phyloP scores from a whole-genome alignment of 495 filamentous ascomycete species.

The Aspergillus bridgeri region DNA sequence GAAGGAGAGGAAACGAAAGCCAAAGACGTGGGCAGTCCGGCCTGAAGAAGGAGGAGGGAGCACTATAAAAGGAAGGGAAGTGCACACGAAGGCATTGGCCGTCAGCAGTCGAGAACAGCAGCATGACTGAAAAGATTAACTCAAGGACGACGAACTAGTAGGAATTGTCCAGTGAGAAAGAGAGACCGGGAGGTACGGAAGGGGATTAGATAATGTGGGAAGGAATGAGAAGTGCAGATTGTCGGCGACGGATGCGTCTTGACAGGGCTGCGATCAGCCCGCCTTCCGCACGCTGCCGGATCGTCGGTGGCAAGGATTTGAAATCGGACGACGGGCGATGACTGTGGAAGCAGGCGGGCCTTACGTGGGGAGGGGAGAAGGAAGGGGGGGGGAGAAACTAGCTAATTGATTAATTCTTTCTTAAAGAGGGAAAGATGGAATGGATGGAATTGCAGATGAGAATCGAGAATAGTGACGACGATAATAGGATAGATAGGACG shows the following conservation, averaged over 20 bases:
- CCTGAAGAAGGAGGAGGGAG: slow-evolving; percentile 14
- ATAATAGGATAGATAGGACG: too few species aligned
- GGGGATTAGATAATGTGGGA: slow-evolving; percentile 23
- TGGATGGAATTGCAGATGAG: too few species aligned
- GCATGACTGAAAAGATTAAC: slow-evolving; percentile 1
- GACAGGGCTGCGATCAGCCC: slow-evolving; percentile 6
- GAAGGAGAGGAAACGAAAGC: slow-evolving; percentile 9
- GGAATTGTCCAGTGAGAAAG: slow-evolving; percentile 13
- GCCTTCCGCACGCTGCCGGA: slow-evolving; percentile 23
- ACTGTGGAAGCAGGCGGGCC: neutral
- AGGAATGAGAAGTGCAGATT: slow-evolving; percentile 8
- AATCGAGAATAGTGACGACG: too few species aligned
- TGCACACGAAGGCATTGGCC: slow-evolving; percentile 16
- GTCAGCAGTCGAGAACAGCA: slow-evolving; percentile 25
- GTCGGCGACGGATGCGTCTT: slow-evolving; percentile 21
- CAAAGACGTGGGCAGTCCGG: slow-evolving; percentile 11
- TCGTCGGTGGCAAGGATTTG: slow-evolving; percentile 5
- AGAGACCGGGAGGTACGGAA: slow-evolving; percentile 21
- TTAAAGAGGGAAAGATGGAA: neutral
- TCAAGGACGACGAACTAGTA: neutral
- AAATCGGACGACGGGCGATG: neutral
- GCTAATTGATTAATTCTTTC: neutral
- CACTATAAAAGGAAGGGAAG: slow-evolving; percentile 22
- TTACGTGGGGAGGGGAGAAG: neutral
- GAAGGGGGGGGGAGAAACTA: too few species aligned